Base-by-base conservation (phyloP, 371 early-diverging fungal species). In the Mortierella sp. region DNA sequence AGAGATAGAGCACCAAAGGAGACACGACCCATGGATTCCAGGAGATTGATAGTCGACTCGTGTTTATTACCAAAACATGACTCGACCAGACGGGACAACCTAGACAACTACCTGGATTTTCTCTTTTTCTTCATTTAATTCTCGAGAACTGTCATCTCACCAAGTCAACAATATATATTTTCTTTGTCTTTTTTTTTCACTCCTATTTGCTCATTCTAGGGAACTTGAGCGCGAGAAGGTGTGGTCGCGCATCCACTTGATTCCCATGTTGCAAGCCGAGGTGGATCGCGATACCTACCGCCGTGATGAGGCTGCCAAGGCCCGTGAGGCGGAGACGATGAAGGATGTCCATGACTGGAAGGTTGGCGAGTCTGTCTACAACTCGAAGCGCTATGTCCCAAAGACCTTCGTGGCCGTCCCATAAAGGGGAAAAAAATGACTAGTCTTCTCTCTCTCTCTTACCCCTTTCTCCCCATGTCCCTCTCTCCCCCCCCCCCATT, bases 261-360 rank as follows among this genome's bases (percentile, higher is more conserved):
- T 93, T 43, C 99, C 99, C 7, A 74, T 97, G 72, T 88, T 98
- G 60, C 93, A 94, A 69, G 98, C 99, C 58, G 99, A 98, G 86
- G 81, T 91, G 4, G 99, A 98, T 82, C 92, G 99, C 48, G 98
- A 97, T 81, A 81, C 87, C 37, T 94, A 94, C 72, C 94, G 98
- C 59, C 89, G 97, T n/a, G 82, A 90, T 57, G 83, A 86, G 48
- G 93, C 95, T 11, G 85, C 91, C 53, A 88, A 90, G 57, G 88
- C 87, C 45, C 88, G 93, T 28, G 99, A 97, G 82, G 87, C 89
- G 28, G 92, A 90, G 69, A 91, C 94, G 66, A 98, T 97, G 97
- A 91, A 92, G 86, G 88, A 92, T 63, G 93, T 95, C 43, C 85
- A 89, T 25, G 93, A 87, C 45, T 96, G 97, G 96, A 87, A 90